Evolutionary conservation across 306 rosid genomes (phyloP).

Genomic region (Castanopsis chinensis): DNA sequence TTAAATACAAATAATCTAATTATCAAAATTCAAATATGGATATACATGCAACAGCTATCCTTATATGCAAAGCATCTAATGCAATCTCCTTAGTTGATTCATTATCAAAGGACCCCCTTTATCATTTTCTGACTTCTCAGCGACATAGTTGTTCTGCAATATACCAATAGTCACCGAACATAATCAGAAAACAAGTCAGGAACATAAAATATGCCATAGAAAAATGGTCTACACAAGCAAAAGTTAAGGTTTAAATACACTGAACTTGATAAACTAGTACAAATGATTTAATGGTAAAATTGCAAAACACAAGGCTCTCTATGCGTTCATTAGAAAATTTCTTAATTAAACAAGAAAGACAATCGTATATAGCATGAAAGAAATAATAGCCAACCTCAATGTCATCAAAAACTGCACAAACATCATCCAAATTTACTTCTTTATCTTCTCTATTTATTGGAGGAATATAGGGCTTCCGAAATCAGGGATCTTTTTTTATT

Average conservation of each 20-base stretch:
- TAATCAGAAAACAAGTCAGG: neutral
- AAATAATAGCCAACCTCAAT: constrained; percentile 57
- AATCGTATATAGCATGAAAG: constrained; percentile 10
- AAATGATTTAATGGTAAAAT: neutral
- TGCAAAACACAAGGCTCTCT: neutral
- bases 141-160: constrained; percentile 64
- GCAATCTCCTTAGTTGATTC: no score
- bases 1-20: no score
- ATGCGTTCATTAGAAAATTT: constrained; percentile 12
- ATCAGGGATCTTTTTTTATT: constrained; percentile 79
- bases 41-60: no score
- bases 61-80: no score
- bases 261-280: neutral
- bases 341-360: neutral
- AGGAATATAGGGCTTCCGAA: constrained; percentile 51
- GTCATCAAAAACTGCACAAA: constrained; percentile 77
- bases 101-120: constrained; percentile 54
- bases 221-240: neutral
- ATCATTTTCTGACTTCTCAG: constrained; percentile 46
- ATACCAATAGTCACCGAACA: constrained; percentile 10
- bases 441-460: constrained; percentile 42
- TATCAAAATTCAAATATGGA: no score
- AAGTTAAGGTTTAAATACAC: neutral
- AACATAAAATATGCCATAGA: neutral
- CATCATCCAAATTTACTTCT: constrained; percentile 82